Conservation (phyloP, 495 filamentous ascomycete species). For the Penicillium flavigenum region DNA sequence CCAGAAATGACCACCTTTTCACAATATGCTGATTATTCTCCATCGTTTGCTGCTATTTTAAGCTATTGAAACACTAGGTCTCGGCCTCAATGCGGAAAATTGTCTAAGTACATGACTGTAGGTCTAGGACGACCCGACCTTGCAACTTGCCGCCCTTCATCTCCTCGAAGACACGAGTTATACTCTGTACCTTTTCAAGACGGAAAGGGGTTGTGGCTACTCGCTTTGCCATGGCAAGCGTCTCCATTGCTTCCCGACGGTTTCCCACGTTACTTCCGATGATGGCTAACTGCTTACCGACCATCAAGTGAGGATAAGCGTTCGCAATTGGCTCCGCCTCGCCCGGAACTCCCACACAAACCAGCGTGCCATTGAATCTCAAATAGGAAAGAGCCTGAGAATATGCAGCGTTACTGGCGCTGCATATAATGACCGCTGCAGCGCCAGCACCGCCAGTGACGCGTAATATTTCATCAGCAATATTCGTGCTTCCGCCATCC, state of each 20-base stretch:
- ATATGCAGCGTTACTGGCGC: constrained; percentile 56
- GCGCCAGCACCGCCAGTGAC: constrained; percentile 44
- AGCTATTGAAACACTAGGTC: too few relatives aligned
- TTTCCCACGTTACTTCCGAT: constrained; percentile 11
- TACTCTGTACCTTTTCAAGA: neutral
- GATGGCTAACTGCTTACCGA: constrained; percentile 7
- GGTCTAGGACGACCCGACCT: constrained; percentile 5
- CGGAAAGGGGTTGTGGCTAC: constrained; percentile 5
- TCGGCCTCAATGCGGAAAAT: too few relatives aligned
- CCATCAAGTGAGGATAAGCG: constrained; percentile 7
- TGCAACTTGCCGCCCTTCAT: constrained; percentile 12
- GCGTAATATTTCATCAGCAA: neutral
- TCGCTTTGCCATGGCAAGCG: constrained; percentile 4
- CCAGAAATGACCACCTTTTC: too few relatives aligned
- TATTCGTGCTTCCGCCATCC: neutral
- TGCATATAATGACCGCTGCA: constrained; percentile 56
- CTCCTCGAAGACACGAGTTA: constrained; percentile 4
- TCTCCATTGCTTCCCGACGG: constrained; percentile 10
- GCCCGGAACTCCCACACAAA: constrained; percentile 58
- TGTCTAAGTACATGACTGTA: constrained; percentile 5
- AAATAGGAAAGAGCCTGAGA: constrained; percentile 47
- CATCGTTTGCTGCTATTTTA: too few relatives aligned
- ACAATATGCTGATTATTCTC: too few relatives aligned
- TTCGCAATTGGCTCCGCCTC: constrained; percentile 1
- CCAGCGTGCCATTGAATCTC: constrained; percentile 51